Conservation (phyloP, 805 yeast genomes). For the Vanderwaltozyma polyspora region DNA sequence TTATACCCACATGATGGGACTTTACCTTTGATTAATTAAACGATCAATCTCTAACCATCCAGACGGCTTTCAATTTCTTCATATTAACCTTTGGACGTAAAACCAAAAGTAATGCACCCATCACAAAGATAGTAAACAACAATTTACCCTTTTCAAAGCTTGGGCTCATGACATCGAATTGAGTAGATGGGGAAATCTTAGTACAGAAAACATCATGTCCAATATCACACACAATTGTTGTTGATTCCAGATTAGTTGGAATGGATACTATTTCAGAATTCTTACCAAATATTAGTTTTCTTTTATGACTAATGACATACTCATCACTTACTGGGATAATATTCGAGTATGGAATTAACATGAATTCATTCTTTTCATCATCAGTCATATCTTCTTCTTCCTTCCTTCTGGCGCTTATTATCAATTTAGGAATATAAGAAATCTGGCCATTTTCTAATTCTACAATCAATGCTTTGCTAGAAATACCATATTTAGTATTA, state of each 20-base stretch:
- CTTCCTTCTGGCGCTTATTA: constrained; percentile 61
- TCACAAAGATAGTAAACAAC: constrained; percentile 43
- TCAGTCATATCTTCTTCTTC: constrained; percentile 40
- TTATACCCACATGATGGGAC: too few relatives aligned
- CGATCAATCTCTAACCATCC: constrained; percentile 36
- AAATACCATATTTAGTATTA: constrained; percentile 51
- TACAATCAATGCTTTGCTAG: constrained; percentile 53
- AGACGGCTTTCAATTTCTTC: constrained; percentile 41
- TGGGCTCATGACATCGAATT: constrained; percentile 63
- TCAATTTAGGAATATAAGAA: constrained; percentile 54
- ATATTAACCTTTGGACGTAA: constrained; percentile 46
- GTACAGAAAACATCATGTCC: constrained; percentile 73
- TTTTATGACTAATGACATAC: constrained; percentile 40
- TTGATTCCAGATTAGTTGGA: constrained; percentile 71
- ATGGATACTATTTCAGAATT: constrained; percentile 31
- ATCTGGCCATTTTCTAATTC: constrained; percentile 52
- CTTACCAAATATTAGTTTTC: constrained; percentile 29
- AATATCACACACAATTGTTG: constrained; percentile 55
- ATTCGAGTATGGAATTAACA: constrained; percentile 56
- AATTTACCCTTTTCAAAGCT: constrained; percentile 60
- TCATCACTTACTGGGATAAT: constrained; percentile 39
- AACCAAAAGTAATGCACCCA: constrained; percentile 37
- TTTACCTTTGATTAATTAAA: too few relatives aligned
- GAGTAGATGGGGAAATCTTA: constrained; percentile 65
- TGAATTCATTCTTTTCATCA: constrained; percentile 47